Conservation (phyloP, 306 rosid genomes). For the Cyamopsis tetragonoloba region DNA sequence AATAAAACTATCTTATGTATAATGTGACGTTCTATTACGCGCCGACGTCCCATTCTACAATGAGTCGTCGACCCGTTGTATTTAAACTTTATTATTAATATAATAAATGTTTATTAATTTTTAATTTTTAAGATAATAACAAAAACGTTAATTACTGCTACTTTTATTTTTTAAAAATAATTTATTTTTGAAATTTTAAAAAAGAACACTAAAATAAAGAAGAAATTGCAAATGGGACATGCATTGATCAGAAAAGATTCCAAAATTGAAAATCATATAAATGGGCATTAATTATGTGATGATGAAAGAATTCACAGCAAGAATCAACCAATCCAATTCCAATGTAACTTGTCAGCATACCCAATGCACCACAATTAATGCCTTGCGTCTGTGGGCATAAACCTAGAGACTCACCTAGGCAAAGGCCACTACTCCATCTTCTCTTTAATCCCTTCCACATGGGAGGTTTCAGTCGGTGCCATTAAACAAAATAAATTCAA, state of each 20-base stretch:
- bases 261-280: neutral
- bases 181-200: too few species aligned
- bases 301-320: conserved; percentile 23
- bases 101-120: too few species aligned
- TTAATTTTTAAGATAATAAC: too few species aligned
- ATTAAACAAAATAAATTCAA: neutral
- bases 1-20: too few species aligned
- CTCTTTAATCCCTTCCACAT: conserved; percentile 24
- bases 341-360: conserved; percentile 22
- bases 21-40: too few species aligned
- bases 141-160: too few species aligned
- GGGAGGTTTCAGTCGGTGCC: conserved; percentile 21
- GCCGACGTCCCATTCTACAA: too few species aligned
- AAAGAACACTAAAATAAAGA: neutral
- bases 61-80: too few species aligned
- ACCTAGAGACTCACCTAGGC: conserved; percentile 6
- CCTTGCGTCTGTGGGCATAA: conserved; percentile 24
- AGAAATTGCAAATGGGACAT: neutral
- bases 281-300: conserved; percentile 31
- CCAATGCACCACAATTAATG: conserved; percentile 33
- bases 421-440: neutral
- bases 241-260: conserved; percentile 21
- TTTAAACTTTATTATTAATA: too few species aligned
- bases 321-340: neutral
- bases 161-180: too few species aligned